A percentile compares a stretch with the other conserved stretches of the same genome.
phyloP scores from a whole-genome alignment of 2,329 filamentous ascomycete species.

The Fusarium sp. region DNA sequence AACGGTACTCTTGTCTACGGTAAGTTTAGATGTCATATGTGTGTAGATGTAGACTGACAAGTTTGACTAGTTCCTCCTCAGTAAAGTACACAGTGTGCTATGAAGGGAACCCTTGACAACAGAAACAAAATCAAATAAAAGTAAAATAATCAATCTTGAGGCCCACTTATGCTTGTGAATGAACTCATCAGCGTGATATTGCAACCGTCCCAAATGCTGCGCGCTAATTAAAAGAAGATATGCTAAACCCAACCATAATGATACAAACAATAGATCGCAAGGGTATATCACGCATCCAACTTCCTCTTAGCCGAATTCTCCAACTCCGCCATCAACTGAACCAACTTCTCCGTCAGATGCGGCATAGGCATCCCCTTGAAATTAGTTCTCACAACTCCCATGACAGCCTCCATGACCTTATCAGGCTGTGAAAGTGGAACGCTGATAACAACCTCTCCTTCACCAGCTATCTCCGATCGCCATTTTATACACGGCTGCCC shows the following conservation, averaged over 20 bases:
- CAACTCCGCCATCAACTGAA: constrained; percentile 37
- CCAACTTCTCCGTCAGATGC: constrained; percentile 32
- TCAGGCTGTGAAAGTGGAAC: constrained; percentile 29
- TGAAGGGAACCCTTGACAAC: neutral
- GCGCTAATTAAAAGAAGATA: no score
- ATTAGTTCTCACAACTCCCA: constrained; percentile 24
- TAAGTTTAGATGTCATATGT: neutral
- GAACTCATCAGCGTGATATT: neutral
- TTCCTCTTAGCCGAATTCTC: constrained; percentile 37
- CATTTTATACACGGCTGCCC: constrained; percentile 34
- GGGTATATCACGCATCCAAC: constrained; percentile 23
- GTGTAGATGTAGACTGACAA: neutral
- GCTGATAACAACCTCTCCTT: constrained; percentile 9
- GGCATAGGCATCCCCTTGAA: constrained; percentile 23
- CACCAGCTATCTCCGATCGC: constrained; percentile 15
- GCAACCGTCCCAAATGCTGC: no score
- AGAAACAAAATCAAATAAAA: constrained; percentile 3
- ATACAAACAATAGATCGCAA: no score
- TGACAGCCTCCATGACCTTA: constrained; percentile 33
- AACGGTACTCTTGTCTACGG: constrained; percentile 56
- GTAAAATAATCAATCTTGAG: constrained; percentile 9
- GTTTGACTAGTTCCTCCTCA: constrained; percentile 1
- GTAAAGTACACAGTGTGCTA: neutral
- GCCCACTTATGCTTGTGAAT: neutral
- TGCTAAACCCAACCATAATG: no score